Base-by-base conservation (phyloP, 1,139 yeast species). In the Wickerhamiella pararugosa region DNA sequence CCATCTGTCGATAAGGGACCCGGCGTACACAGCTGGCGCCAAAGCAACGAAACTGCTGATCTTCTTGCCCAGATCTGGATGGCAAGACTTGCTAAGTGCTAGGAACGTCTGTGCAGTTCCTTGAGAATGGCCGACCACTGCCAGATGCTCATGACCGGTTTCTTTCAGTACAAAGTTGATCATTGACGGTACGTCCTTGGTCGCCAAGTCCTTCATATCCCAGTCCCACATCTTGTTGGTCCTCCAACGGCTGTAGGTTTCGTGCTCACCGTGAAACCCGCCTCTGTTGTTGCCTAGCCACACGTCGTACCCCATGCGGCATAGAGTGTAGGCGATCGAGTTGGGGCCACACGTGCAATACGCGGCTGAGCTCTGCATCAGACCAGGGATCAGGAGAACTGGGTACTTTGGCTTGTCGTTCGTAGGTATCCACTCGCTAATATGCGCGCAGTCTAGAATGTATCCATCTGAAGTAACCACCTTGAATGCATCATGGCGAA, bases 221-320 rank as follows among this genome's bases (percentile, higher is more conserved):
- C 98, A 90, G 51, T 81, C 75, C 70, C 70, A 65, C 63, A 62
- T 60, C 61, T 63, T 62, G 45, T 67, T 73, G 62, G 75, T 73
- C 43, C 37, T 39, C 51, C 53, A 64, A 46, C 62, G 64, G 45
- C 48, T 67, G 62, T 60, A 65, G 46, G 49, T 53, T 1, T 61
- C 54, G 58, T 82, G 92, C 43, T 69, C 64, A 0, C 94, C 83
- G 34, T 70, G 66, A 57, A 86, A 83, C 30, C 94, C 92, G 48
- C 94, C 76, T 46, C 98, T 64, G 57, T 87, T 87, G 56, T 87
- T 86, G 1, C 96, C 97, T 43, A 90, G 60, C 96, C 97, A 90
- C 1, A 90, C 90, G 52, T 90, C 97, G 56, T 70, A 84, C 0
- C 94, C 94, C 29, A 64, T 59, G 25, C 69, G 64, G 35, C 67